A percentile compares a stretch with the other conserved stretches of the same genome.
Evolutionary conservation across 208 protist species (phyloP).

Genomic region (Trypanosoma grayi): DNA sequence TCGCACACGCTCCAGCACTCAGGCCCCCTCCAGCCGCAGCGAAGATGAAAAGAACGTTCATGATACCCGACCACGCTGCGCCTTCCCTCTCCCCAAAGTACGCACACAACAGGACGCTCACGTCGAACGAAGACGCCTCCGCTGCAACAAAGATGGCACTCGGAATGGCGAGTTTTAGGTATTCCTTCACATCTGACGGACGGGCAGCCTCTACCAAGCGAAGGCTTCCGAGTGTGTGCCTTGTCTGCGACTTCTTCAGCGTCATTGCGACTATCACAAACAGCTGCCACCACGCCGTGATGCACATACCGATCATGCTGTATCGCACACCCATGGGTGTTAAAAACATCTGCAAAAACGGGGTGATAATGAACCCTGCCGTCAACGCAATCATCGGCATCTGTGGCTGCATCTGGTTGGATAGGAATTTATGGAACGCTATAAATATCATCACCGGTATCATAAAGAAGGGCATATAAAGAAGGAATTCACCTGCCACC

Average conservation of each 20-base stretch:
- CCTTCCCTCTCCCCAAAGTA: conserved; percentile 59
- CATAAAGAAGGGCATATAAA: conserved; percentile 61
- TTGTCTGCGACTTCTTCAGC: conserved; percentile 58
- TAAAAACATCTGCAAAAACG: conserved; percentile 62
- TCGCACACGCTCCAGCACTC: conserved; percentile 72
- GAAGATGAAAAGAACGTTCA: conserved; percentile 81
- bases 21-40: conserved; percentile 65
- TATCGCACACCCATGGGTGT: conserved; percentile 75
- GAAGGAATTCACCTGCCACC: conserved; percentile 64
- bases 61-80: conserved; percentile 75
- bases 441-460: conserved; percentile 65
- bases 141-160: conserved; percentile 86
- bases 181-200: conserved; percentile 65
- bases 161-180: conserved; percentile 76
- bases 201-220: conserved; percentile 62
- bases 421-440: conserved; percentile 82
- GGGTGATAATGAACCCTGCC: conserved; percentile 60
- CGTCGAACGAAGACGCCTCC: conserved; percentile 81
- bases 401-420: conserved; percentile 83
- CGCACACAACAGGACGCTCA: conserved; percentile 70
- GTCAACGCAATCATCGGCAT: conserved; percentile 80
- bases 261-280: conserved; percentile 58
- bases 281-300: conserved; percentile 77
- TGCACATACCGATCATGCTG: conserved; percentile 81
- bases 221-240: conserved; percentile 63